These are phyloP conservation scores for Trichoderma reesei DNA, from an alignment of 495 filamentous ascomycete species.

Conservation along the genomic window DNA sequence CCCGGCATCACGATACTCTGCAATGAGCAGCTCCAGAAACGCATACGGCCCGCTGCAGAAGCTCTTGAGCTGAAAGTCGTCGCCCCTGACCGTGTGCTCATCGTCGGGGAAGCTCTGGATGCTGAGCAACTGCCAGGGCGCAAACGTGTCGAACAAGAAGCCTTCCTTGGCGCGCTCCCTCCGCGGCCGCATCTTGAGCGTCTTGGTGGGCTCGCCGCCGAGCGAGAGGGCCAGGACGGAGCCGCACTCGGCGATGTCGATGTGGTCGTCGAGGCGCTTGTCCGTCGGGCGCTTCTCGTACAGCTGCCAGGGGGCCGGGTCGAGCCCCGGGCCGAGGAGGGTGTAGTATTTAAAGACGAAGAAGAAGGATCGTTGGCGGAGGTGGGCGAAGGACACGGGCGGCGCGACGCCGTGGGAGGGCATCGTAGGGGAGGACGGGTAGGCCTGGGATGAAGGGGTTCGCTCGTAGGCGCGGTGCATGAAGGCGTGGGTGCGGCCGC, in stretches of 20 bases:
- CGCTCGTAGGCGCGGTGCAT: slow-evolving; percentile 27
- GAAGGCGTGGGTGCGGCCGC: slow-evolving; percentile 26
- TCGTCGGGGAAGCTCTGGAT: slow-evolving; percentile 46
- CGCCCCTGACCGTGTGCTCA: slow-evolving; percentile 34
- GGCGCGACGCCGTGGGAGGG: background rate
- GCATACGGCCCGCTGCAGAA: slow-evolving; percentile 46
- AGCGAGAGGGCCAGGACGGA: slow-evolving; percentile 41
- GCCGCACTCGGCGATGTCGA: slow-evolving; percentile 39
- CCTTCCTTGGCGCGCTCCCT: slow-evolving; percentile 27
- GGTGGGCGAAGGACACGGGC: slow-evolving; percentile 18
- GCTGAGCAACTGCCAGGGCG: slow-evolving; percentile 42
- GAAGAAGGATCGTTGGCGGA: slow-evolving; percentile 37
- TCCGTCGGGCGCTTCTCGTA: slow-evolving; percentile 28
- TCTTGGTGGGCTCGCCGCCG: slow-evolving; percentile 26
- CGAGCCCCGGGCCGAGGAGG: slow-evolving; percentile 31
- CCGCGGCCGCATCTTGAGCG: slow-evolving; percentile 26
- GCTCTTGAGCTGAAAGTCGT: slow-evolving; percentile 31
- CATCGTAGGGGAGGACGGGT: background rate
- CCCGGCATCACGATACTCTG: slow-evolving; percentile 43
- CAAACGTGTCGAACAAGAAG: slow-evolving; percentile 36
- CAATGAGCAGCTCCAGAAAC: slow-evolving; percentile 37
- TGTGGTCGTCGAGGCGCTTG: slow-evolving; percentile 29
- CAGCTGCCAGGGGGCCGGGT: slow-evolving; percentile 42
- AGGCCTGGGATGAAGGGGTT: background rate
- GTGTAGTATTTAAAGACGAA: slow-evolving; percentile 50